Evolutionary conservation across 2,329 filamentous ascomycete species (phyloP).

Genomic region (Fusarium sterilihyphosum): DNA sequence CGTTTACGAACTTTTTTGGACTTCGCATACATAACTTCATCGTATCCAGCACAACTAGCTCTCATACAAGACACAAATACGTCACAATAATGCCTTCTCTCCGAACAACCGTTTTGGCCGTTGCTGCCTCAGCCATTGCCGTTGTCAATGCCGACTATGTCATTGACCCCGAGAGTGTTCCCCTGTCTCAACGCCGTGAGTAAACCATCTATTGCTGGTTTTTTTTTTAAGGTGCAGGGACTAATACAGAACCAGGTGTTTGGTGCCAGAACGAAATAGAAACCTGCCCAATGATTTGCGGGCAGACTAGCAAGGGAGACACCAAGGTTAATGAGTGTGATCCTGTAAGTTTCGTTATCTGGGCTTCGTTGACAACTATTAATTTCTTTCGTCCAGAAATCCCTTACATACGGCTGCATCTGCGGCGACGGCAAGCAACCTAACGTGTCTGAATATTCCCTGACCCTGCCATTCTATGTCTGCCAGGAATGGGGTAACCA

Average conservation of each 20-base stretch:
- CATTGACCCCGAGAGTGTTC: constrained; percentile 71
- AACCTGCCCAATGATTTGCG: constrained; percentile 78
- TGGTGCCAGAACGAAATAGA: constrained; percentile 74
- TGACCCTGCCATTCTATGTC: constrained; percentile 81
- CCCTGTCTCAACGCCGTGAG: constrained; percentile 62
- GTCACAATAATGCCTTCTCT: constrained; percentile 62
- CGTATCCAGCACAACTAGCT: constrained; percentile 7
- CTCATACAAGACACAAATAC: constrained; percentile 6
- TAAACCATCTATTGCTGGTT: neutral
- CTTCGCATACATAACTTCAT: constrained; percentile 8
- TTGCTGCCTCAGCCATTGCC: constrained; percentile 61
- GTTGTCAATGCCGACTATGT: constrained; percentile 65
- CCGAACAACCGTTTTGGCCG: constrained; percentile 62
- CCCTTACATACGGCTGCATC: constrained; percentile 76
- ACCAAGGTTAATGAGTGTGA: constrained; percentile 74
- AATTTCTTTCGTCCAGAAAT: constrained; percentile 51
- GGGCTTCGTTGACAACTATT: constrained; percentile 26
- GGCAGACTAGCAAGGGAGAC: constrained; percentile 63
- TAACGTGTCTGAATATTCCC: constrained; percentile 79
- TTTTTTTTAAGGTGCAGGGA: neutral
- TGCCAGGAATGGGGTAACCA: constrained; percentile 78
- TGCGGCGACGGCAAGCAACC: constrained; percentile 74
- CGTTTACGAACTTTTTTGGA: constrained; percentile 15
- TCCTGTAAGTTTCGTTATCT: constrained; percentile 56
- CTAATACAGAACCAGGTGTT: constrained; percentile 52